Percentiles rank a stretch among this genome's conserved stretches.
These are phyloP conservation scores for Hypoxylon lenormandii DNA, from an alignment of 495 filamentous ascomycete genomes.

Conservation along the genomic window DNA sequence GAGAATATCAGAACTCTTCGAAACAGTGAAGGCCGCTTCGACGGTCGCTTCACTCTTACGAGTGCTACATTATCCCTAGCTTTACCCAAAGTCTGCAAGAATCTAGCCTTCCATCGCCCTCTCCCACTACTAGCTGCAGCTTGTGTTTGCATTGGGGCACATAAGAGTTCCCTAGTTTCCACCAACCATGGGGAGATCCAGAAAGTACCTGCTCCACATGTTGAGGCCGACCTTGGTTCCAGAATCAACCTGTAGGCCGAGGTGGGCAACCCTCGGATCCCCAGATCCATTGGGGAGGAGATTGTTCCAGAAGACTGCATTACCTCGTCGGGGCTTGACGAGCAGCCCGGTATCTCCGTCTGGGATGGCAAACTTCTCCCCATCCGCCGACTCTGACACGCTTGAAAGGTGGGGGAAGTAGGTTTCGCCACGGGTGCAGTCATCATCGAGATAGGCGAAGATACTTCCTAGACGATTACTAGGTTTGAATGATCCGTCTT, in stretches of 20 bases:
- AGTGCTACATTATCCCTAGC: no score
- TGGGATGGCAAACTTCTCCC: conserved; percentile 13
- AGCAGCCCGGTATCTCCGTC: conserved; percentile 47
- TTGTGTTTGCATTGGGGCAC: no score
- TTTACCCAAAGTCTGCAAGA: no score
- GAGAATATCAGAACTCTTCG: no score
- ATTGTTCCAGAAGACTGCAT: conserved; percentile 80
- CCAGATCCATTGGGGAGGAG: conserved; percentile 65
- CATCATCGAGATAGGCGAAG: conserved; percentile 71
- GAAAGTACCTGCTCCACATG: conserved; percentile 68
- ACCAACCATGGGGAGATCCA: neutral
- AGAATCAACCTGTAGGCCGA: conserved; percentile 70
- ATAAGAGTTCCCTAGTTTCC: neutral
- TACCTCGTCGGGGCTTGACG: conserved; percentile 65
- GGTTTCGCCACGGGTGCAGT: conserved; percentile 72
- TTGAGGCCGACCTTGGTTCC: conserved; percentile 80
- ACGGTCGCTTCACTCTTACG: no score
- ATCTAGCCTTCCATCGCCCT: no score
- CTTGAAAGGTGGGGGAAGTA: conserved; percentile 65
- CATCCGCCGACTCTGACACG: conserved; percentile 52
- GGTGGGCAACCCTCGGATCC: conserved; percentile 73
- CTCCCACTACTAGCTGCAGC: no score
- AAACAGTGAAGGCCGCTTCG: no score
- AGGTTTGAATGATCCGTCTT: conserved; percentile 52
- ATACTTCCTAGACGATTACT: conserved; percentile 67